Conservation (phyloP, 768 basidiomycete species). For the Lactarius sp. region DNA sequence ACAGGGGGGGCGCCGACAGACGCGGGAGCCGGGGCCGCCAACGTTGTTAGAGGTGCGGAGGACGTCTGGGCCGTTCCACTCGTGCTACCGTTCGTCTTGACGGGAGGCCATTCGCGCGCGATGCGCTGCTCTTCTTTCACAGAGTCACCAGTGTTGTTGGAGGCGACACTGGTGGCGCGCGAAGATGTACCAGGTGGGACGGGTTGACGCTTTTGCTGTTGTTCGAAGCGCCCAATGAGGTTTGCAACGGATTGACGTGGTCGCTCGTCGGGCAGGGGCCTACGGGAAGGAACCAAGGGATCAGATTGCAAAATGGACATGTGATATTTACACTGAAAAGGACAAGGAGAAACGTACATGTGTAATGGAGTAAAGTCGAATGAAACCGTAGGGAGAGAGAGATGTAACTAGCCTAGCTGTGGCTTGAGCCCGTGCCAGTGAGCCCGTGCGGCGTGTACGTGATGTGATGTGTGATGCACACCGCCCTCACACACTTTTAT, state of each 20-base stretch:
- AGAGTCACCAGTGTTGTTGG: slow-evolving; percentile 60
- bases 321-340: background rate
- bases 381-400: background rate
- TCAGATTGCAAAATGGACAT: background rate
- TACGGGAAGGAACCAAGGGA: slow-evolving; percentile 30
- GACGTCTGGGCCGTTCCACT: slow-evolving; percentile 5
- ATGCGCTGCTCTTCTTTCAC: slow-evolving; percentile 63
- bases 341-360: slow-evolving; percentile 14
- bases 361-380: background rate
- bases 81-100: slow-evolving; percentile 16
- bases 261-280: slow-evolving; percentile 85
- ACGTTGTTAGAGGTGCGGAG: background rate
- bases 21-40: background rate
- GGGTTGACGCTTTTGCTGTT: slow-evolving; percentile 59
- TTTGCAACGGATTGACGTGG: slow-evolving; percentile 85
- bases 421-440: too few species aligned
- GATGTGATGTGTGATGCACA: too few species aligned
- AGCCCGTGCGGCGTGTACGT: too few species aligned
- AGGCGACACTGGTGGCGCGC: slow-evolving; percentile 63
- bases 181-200: slow-evolving; percentile 31
- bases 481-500: background rate
- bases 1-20: background rate
- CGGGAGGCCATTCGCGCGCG: slow-evolving; percentile 71
- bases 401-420: background rate
- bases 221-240: slow-evolving; percentile 86